Conservation (phyloP, 2,329 filamentous ascomycete genomes). For the Neocucurbitaria cava region DNA sequence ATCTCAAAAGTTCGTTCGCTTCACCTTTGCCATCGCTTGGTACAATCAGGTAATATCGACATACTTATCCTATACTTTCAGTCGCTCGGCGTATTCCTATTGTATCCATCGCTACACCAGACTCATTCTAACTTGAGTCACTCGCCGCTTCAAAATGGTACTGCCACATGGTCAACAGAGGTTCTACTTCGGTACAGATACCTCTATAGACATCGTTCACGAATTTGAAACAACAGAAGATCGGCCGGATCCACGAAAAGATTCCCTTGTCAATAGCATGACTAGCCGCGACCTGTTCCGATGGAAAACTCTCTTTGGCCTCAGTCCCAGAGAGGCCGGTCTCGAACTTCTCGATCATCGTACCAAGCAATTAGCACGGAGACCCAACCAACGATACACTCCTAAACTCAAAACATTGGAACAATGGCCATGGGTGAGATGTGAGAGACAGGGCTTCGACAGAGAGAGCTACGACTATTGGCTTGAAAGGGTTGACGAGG, state of each 20-base stretch:
- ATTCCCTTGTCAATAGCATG: neutral
- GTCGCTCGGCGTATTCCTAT: neutral
- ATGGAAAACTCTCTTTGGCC: conserved; percentile 6
- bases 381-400: neutral
- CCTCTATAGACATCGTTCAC: conserved; percentile 6
- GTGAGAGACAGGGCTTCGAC: conserved; percentile 5
- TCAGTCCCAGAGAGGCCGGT: neutral
- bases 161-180: neutral
- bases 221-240: conserved; percentile 1
- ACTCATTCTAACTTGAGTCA: neutral
- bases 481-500: neutral
- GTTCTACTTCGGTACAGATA: conserved; percentile 8
- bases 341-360: neutral
- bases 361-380: neutral
- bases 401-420: neutral
- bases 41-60: neutral
- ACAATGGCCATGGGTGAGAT: conserved; percentile 7
- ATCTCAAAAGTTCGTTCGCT: neutral
- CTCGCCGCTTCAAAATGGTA: neutral
- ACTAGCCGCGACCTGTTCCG: neutral
- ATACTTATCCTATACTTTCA: neutral
- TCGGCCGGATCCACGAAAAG: neutral
- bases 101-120: neutral
- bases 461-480: conserved; percentile 6
- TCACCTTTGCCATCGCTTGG: neutral